Evolutionary conservation across 208 protist genomes (phyloP).

Genomic region (Trypanosoma vivax): DNA sequence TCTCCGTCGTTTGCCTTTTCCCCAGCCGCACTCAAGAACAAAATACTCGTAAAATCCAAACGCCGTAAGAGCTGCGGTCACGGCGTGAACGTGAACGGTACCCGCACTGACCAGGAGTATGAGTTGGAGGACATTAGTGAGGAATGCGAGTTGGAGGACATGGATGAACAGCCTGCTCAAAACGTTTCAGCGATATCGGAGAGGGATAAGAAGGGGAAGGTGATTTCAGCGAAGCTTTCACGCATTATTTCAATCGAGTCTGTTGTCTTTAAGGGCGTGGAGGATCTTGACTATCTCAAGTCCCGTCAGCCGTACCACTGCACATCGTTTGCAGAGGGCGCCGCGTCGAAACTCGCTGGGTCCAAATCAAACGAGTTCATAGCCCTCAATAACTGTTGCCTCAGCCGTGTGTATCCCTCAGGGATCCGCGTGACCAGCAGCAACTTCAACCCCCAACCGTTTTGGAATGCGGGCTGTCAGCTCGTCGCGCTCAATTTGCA

Average conservation of each 20-base stretch:
- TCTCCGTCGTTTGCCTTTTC: slow-evolving; percentile 12
- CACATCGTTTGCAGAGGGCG: slow-evolving; percentile 52
- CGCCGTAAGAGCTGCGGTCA: background rate
- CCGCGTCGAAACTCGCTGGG: slow-evolving; percentile 37
- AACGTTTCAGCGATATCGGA: slow-evolving; percentile 1
- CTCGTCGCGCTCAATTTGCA: slow-evolving; percentile 93
- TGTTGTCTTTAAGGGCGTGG: slow-evolving; percentile 46
- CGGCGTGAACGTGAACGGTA: slow-evolving; percentile 1
- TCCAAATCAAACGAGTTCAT: slow-evolving; percentile 27
- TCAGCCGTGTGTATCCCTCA: slow-evolving; percentile 90
- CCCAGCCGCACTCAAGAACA: slow-evolving; percentile 18
- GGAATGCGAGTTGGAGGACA: background rate
- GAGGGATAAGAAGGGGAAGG: slow-evolving; percentile 5
- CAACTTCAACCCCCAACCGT: slow-evolving; percentile 88
- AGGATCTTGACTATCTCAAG: slow-evolving; percentile 47
- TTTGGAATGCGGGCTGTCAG: slow-evolving; percentile 82
- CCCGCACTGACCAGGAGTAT: background rate
- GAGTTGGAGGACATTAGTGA: background rate
- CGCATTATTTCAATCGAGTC: slow-evolving; percentile 59
- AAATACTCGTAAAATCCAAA: slow-evolving; percentile 35
- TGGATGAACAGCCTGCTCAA: background rate
- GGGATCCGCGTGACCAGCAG: slow-evolving; percentile 84
- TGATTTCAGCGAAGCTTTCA: slow-evolving; percentile 31
- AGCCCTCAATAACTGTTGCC: slow-evolving; percentile 53
- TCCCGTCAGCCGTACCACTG: slow-evolving; percentile 54